A percentile compares a stretch with the other conserved stretches of the same genome.
Evolutionary conservation across 2,329 filamentous ascomycete genomes (phyloP).

Genomic region (Aureobasidium sp.): DNA sequence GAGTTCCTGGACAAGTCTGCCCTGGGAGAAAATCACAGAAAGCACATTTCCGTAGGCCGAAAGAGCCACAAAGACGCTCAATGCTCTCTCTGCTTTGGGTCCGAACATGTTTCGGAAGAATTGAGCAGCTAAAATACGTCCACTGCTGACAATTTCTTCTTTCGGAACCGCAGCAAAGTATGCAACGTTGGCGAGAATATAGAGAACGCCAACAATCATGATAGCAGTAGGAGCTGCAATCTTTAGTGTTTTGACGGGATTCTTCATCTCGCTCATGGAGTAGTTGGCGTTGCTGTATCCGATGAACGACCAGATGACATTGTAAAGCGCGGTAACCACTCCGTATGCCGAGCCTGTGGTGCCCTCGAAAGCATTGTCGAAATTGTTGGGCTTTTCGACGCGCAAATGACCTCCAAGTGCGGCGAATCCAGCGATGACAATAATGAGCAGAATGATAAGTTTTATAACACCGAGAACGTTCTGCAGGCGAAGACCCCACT

Average conservation of each 20-base stretch:
- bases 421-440: constrained; percentile 54
- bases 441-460: constrained; percentile 57
- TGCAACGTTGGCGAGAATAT: constrained; percentile 36
- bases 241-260: constrained; percentile 48
- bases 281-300: constrained; percentile 63
- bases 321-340: constrained; percentile 63
- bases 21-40: constrained; percentile 61
- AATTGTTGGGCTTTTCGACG: constrained; percentile 56
- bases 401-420: constrained; percentile 47
- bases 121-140: constrained; percentile 48
- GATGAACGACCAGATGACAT: constrained; percentile 64
- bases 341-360: constrained; percentile 60
- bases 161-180: constrained; percentile 53
- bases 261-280: constrained; percentile 55
- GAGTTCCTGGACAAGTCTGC: constrained; percentile 58
- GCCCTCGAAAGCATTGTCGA: constrained; percentile 56
- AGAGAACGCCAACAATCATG: constrained; percentile 51
- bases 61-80: constrained; percentile 59
- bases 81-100: constrained; percentile 46
- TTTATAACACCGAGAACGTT: constrained; percentile 61
- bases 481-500: constrained; percentile 61
- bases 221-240: constrained; percentile 53
- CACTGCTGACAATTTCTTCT: constrained; percentile 38
- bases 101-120: constrained; percentile 54
- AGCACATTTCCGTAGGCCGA: constrained; percentile 48